A percentile compares a stretch with the other conserved stretches of the same genome.
phyloP scores from a whole-genome alignment of 306 rosid genomes.

The Gleditsia sinensis region DNA sequence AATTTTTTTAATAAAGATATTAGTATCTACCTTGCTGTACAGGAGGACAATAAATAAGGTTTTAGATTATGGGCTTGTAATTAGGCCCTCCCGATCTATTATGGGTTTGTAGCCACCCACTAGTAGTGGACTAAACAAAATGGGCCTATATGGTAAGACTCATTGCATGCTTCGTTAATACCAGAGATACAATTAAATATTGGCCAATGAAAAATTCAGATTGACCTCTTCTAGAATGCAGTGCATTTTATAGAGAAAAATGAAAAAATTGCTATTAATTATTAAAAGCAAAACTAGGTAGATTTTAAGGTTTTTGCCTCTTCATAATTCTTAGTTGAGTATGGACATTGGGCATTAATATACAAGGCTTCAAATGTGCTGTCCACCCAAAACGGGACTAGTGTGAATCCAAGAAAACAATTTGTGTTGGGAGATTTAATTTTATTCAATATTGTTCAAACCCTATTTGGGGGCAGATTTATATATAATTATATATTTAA shows the following conservation, averaged over 20 bases:
- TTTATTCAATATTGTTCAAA: not conserved
- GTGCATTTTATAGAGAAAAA: no score
- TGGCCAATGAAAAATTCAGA: not conserved
- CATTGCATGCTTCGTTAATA: no score
- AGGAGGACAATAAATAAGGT: no score
- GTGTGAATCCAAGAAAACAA: not conserved
- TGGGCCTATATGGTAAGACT: not conserved
- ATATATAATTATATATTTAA: not conserved
- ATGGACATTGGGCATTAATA: not conserved
- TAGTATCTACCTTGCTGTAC: no score
- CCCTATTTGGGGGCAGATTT: not conserved
- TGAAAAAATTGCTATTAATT: no score
- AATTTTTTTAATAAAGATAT: no score
- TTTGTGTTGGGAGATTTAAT: not conserved
- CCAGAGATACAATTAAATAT: no score
- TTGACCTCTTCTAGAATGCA: not conserved
- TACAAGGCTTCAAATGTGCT: not conserved
- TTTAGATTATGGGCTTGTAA: not conserved
- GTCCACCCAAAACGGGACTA: conserved; percentile 10
- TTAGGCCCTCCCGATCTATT: not conserved
- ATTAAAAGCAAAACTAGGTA: no score
- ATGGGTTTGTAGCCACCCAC: not conserved
- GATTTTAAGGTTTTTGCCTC: not conserved
- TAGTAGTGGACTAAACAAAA: not conserved
- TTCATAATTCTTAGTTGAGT: not conserved